Evolutionary conservation across 805 yeast genomes (phyloP), one percentile per base, ranked within the genome.

Genomic region (Pichia kluyveri): DNA sequence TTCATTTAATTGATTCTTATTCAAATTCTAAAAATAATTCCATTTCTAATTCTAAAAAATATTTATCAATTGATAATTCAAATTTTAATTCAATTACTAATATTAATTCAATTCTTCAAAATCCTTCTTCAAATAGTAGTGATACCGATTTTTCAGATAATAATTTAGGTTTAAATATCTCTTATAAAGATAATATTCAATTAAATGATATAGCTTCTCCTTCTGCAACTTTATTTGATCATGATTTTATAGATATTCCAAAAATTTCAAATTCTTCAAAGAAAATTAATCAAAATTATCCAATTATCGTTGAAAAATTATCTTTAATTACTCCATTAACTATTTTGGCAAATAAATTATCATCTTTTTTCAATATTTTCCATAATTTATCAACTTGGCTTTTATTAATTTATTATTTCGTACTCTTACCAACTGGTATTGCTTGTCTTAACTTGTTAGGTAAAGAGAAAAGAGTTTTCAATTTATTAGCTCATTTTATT

Each of bases 401-500:
- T 18, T 65, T 86, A 60, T 73, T 88, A 43, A 65, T 79, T 42
- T 80, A 72, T 55, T 76, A 80, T 45, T 68, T 80, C 47, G 69
- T 76, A 28, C 80, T 86, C 58, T 57, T 82, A 17, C 65, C 70
- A 44, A 69, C 74, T 14, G 82, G 80, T 47, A 59, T 80, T 31
- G 86, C 88, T 8, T 81, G 84, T 7, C 84, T 86, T 41, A 77
- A 75, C 46, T 60, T 82, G 39, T 65, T 89, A 58, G 98, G 96
- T 38, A 67, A 77, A 64, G 90, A 80, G 4, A 60, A 57, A 12
- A 70, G 70, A 19, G 82, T 90, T 14, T 91, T 87, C 69, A 88
- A 87, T 57, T 65, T 91, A 45, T 72, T 91, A 49, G 99, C 99
- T 1, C 99, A 91, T 66, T 87, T 88, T 75, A 91, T 91, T 64